Evolutionary conservation across 2,329 filamentous ascomycete species (phyloP).

Genomic region (Colletotrichum cordylinicola): DNA sequence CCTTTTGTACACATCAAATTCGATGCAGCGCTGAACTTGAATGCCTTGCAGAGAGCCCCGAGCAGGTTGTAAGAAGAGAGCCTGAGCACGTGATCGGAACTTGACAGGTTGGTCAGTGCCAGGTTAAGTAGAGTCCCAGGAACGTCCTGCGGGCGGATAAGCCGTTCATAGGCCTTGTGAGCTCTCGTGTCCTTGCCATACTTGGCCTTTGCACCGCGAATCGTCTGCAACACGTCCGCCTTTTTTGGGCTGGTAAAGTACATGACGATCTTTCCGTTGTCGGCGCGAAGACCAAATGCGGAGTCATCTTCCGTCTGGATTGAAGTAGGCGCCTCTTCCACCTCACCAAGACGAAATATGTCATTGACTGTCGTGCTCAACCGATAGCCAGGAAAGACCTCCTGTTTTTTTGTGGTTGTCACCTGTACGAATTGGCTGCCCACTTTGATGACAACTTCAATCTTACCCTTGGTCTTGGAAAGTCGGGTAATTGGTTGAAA

Average conservation of each 20-base stretch:
- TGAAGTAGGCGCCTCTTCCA: slow-evolving; percentile 70
- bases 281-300: slow-evolving; percentile 70
- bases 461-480: slow-evolving; percentile 73
- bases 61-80: slow-evolving; percentile 72
- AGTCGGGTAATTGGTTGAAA: slow-evolving; percentile 70
- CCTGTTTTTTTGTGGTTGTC: slow-evolving; percentile 72
- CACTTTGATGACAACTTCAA: slow-evolving; percentile 72
- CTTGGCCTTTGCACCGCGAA: slow-evolving; percentile 68
- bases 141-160: slow-evolving; percentile 73
- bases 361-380: slow-evolving; percentile 72
- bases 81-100: slow-evolving; percentile 63
- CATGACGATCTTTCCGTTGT: slow-evolving; percentile 75
- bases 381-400: slow-evolving; percentile 67
- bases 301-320: slow-evolving; percentile 71
- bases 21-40: slow-evolving; percentile 68
- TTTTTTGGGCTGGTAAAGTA: slow-evolving; percentile 73
- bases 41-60: slow-evolving; percentile 69
- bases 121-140: slow-evolving; percentile 73
- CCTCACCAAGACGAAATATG: slow-evolving; percentile 71
- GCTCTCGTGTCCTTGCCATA: slow-evolving; percentile 67
- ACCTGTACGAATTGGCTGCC: slow-evolving; percentile 74
- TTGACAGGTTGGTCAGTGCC: slow-evolving; percentile 70
- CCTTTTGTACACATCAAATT: slow-evolving; percentile 68
- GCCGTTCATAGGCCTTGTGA: slow-evolving; percentile 67
- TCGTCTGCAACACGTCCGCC: slow-evolving; percentile 66